These are phyloP conservation scores for Lentinula guzmanii DNA, from an alignment of 768 basidiomycete genomes.

Conservation along the genomic window DNA sequence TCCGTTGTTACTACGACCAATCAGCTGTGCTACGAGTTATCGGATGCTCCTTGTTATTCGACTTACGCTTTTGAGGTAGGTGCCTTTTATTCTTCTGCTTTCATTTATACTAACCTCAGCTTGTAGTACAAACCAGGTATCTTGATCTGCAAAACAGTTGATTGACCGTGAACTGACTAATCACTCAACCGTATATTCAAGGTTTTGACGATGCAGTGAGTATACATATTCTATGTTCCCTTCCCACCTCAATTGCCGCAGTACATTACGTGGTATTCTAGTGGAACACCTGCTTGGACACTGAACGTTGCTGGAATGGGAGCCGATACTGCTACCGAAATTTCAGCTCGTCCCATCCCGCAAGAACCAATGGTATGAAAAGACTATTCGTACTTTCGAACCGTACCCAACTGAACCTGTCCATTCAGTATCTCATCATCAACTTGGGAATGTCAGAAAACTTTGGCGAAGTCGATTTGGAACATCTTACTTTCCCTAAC, in stretches of 20 bases:
- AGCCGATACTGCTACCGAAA: constrained; percentile 51
- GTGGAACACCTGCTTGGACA: constrained; percentile 69
- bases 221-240: constrained; percentile 4
- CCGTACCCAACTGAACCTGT: neutral
- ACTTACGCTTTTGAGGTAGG: constrained; percentile 74
- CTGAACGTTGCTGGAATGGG: constrained; percentile 63
- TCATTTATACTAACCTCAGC: neutral
- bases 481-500: constrained; percentile 63
- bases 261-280: constrained; percentile 85
- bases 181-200: constrained; percentile 26
- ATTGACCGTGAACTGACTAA: constrained; percentile 4
- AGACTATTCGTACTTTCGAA: neutral
- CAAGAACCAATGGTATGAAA: constrained; percentile 78
- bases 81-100: neutral
- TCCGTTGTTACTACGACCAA: constrained; percentile 68
- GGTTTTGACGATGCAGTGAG: constrained; percentile 66
- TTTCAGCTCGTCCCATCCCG: constrained; percentile 63
- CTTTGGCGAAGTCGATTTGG: constrained; percentile 70
- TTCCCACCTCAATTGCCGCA: constrained; percentile 14
- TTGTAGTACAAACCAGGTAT: constrained; percentile 36
- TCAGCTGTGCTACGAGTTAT: constrained; percentile 61
- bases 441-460: constrained; percentile 81
- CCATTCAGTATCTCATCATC: constrained; percentile 64
- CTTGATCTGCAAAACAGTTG: neutral
- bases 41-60: constrained; percentile 53